A percentile compares a stretch with the other conserved stretches of the same genome.
Evolutionary conservation across 2,329 filamentous ascomycete genomes (phyloP).

Genomic region (Fusarium sp.): DNA sequence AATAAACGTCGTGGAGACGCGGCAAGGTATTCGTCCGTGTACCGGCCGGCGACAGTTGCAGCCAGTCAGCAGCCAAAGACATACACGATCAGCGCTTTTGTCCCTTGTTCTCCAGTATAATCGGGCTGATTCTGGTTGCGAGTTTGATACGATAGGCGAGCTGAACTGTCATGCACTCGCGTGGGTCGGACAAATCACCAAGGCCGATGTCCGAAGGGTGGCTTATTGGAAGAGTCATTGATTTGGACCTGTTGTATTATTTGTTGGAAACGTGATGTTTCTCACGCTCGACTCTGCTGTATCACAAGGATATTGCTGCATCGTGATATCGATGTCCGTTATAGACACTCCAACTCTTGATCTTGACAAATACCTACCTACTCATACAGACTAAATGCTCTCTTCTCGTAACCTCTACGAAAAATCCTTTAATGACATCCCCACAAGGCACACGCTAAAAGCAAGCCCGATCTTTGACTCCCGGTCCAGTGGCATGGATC

Average conservation of each 20-base stretch:
- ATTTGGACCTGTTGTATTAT: neutral
- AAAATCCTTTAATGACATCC: neutral
- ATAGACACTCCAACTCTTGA: neutral
- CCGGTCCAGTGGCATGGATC: slow-evolving; percentile 18
- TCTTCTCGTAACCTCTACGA: neutral
- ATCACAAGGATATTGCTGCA: neutral
- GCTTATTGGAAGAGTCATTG: slow-evolving; percentile 30
- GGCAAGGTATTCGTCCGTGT: slow-evolving; percentile 28
- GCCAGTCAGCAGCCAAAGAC: slow-evolving; percentile 19
- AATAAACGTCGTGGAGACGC: slow-evolving; percentile 4
- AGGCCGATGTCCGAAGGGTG: slow-evolving; percentile 48
- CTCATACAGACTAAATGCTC: neutral
- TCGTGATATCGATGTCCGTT: neutral
- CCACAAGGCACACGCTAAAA: slow-evolving; percentile 21
- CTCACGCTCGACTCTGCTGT: neutral
- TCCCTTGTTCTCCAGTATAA: slow-evolving; percentile 4
- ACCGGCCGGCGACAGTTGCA: slow-evolving; percentile 17
- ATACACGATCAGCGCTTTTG: slow-evolving; percentile 27
- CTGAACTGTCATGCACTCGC: slow-evolving; percentile 17
- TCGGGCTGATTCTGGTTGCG: slow-evolving; percentile 16
- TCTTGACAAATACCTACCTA: neutral
- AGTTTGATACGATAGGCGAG: slow-evolving; percentile 20
- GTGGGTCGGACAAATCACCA: slow-evolving; percentile 41
- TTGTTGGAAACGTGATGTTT: neutral
- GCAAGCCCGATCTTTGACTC: slow-evolving; percentile 17